A percentile compares a stretch with the other conserved stretches of the same genome.
Conservation (phyloP, 1,139 yeast species). For the Yueomyces sp. region DNA sequence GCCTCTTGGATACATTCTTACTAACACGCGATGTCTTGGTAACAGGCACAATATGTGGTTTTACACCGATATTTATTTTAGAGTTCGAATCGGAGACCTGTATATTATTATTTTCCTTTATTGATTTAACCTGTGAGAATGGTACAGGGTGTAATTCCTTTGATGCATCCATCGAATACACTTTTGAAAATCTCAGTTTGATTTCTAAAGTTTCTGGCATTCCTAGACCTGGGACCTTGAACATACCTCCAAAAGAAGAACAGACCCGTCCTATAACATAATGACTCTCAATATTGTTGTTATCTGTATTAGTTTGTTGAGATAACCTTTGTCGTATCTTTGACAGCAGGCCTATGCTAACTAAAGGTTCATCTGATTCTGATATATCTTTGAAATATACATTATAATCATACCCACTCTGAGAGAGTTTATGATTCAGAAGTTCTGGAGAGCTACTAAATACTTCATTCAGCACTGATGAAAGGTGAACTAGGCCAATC, state of each 20-base stretch:
- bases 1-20: constrained; percentile 10
- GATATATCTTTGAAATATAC: constrained; percentile 62
- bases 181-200: constrained; percentile 41
- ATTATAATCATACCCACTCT: constrained; percentile 38
- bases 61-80: neutral
- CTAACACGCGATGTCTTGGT: neutral
- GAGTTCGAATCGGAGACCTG: neutral
- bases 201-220: constrained; percentile 47
- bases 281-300: constrained; percentile 11
- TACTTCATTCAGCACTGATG: constrained; percentile 18
- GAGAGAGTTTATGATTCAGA: constrained; percentile 10
- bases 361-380: constrained; percentile 69
- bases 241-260: constrained; percentile 48
- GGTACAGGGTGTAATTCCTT: neutral
- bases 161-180: constrained; percentile 7
- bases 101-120: neutral
- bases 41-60: neutral
- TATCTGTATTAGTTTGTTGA: constrained; percentile 2
- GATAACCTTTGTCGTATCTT: constrained; percentile 23
- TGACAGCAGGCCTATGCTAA: constrained; percentile 56
- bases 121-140: neutral
- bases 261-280: constrained; percentile 62
- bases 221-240: constrained; percentile 12
- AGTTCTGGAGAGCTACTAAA: constrained; percentile 24
- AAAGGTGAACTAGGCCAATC: constrained; percentile 20